A percentile compares a stretch with the other conserved stretches of the same genome.
Conservation (phyloP, 768 basidiomycete genomes). For the Phanerochaete sordida region DNA sequence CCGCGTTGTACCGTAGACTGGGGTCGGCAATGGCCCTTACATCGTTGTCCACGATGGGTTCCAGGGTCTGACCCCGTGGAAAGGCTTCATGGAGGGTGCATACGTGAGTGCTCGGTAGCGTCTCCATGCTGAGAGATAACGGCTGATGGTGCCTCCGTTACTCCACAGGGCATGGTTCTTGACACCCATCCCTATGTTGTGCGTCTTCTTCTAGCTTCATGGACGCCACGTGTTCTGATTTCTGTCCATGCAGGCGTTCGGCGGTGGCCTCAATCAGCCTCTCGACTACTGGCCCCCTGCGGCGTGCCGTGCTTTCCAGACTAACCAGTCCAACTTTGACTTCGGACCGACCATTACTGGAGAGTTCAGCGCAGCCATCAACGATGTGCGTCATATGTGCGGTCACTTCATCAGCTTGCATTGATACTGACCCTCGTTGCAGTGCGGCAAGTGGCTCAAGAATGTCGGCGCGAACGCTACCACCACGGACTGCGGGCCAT, state of each 20-base stretch:
- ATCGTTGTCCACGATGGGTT: constrained; percentile 57
- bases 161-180: constrained; percentile 34
- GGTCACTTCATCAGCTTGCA: not conserved
- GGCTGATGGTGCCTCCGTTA: not conserved
- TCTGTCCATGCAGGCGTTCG: constrained; percentile 18
- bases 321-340: constrained; percentile 31
- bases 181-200: constrained; percentile 53
- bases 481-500: constrained; percentile 34
- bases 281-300: constrained; percentile 22
- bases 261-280: constrained; percentile 22
- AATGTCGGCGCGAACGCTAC: constrained; percentile 24
- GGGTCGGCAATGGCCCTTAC: constrained; percentile 62
- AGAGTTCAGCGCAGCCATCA: constrained; percentile 70
- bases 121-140: not conserved
- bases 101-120: constrained; percentile 24
- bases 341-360: constrained; percentile 76
- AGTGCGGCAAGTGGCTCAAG: constrained; percentile 53
- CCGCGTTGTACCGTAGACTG: constrained; percentile 26
- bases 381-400: constrained; percentile 30
- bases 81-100: constrained; percentile 37
- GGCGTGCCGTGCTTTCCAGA: constrained; percentile 22
- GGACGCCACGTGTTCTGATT: not conserved
- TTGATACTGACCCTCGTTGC: not conserved
- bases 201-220: not conserved
- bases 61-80: constrained; percentile 42